A percentile compares a stretch with the other conserved stretches of the same genome.
Conservation (phyloP, 2,329 filamentous ascomycete species). For the Neocatenulostroma microsporum region DNA sequence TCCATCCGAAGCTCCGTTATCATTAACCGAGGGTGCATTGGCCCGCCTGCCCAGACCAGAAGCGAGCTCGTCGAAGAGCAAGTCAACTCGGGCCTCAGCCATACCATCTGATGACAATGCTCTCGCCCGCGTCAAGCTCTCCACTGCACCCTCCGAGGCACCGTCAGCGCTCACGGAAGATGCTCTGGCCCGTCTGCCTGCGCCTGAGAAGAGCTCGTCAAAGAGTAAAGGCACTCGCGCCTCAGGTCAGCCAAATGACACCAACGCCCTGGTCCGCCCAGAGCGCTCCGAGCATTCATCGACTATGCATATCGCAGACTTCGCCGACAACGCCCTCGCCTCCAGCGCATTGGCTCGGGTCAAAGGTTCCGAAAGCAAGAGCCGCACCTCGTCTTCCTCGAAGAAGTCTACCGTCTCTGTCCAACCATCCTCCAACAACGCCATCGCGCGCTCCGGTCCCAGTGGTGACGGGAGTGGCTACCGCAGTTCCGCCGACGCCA, state of each 20-base stretch:
- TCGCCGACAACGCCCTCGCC: not conserved
- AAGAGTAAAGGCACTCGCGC: not conserved
- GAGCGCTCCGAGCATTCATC: not conserved
- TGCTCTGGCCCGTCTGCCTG: not conserved
- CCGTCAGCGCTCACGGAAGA: not conserved
- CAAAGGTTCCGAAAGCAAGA: not conserved
- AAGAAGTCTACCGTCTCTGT: not conserved
- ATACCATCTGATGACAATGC: constrained; percentile 1
- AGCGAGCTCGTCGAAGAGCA: not conserved
- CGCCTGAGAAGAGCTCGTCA: not conserved
- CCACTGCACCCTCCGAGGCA: not conserved
- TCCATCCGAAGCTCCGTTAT: not conserved
- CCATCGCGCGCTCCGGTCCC: not conserved
- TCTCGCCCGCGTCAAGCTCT: not conserved
- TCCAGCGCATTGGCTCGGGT: not conserved
- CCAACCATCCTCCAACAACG: not conserved
- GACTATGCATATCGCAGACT: not conserved
- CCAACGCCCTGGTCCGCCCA: not conserved
- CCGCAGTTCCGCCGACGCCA: not conserved
- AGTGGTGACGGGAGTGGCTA: too few species aligned
- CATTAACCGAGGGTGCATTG: not conserved
- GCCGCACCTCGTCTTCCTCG: not conserved
- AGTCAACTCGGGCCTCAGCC: not conserved
- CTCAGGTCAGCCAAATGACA: not conserved
- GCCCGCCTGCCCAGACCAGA: not conserved